These are phyloP conservation scores for Vigna unguiculata DNA, from an alignment of 306 rosid genomes.

Conservation along the genomic window DNA sequence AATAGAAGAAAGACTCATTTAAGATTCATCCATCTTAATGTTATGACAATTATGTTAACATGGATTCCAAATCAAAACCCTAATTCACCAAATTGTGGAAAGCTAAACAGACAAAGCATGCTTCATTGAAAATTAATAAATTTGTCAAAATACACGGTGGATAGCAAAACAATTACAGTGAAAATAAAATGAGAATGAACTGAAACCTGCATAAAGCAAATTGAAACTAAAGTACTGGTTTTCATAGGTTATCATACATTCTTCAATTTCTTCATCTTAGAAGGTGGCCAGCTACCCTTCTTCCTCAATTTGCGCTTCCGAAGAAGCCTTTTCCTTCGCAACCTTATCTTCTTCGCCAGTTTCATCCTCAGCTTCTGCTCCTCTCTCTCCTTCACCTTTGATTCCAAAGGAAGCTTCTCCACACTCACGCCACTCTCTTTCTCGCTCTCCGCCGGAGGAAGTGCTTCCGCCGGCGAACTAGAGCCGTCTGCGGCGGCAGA, in stretches of 20 bases:
- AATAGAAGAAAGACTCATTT: background rate
- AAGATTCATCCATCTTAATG: background rate
- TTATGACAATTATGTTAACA: background rate
- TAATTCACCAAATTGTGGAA: slow-evolving; percentile 19
- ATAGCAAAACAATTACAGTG: slow-evolving; percentile 5
- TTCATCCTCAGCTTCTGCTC: slow-evolving; percentile 82
- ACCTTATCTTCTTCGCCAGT: slow-evolving; percentile 85
- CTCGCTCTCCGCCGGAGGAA: slow-evolving; percentile 46
- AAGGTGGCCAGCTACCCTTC: slow-evolving; percentile 98
- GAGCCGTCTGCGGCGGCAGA: slow-evolving; percentile 38
- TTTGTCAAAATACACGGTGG: slow-evolving; percentile 32
- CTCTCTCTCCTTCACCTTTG: slow-evolving; percentile 75
- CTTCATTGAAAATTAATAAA: slow-evolving; percentile 39
- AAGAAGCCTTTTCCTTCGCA: slow-evolving; percentile 81
- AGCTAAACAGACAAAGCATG: slow-evolving; percentile 1
- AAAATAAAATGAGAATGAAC: slow-evolving; percentile 34
- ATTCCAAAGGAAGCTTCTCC: slow-evolving; percentile 84
- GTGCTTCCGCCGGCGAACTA: slow-evolving; percentile 33
- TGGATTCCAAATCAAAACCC: slow-evolving; percentile 23
- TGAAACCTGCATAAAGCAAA: slow-evolving; percentile 52
- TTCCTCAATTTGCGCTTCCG: slow-evolving; percentile 78
- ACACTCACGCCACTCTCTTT: slow-evolving; percentile 53
- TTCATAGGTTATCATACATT: slow-evolving; percentile 60
- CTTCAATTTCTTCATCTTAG: slow-evolving; percentile 90
- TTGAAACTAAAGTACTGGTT: background rate